Conservation (phyloP, 345 rosid species). For the Adansonia digitata region DNA sequence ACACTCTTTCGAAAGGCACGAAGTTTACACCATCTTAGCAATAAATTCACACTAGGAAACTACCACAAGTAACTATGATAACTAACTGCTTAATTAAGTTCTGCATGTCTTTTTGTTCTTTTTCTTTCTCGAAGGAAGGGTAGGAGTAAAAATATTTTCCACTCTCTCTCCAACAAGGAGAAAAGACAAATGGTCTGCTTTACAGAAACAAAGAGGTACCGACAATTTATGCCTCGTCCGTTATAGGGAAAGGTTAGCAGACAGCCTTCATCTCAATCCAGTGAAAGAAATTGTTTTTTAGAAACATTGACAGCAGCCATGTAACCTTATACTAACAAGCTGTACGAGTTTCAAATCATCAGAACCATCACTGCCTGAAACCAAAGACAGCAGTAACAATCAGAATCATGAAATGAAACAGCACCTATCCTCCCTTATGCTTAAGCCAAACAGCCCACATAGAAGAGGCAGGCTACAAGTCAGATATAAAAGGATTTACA, state of each 20-base stretch:
- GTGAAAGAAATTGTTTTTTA: slow-evolving; percentile 12
- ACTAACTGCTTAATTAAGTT: not conserved
- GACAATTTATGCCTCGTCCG: slow-evolving; percentile 22
- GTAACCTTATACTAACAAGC: slow-evolving; percentile 10
- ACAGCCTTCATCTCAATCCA: slow-evolving; percentile 15
- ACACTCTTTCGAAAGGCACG: too few species aligned
- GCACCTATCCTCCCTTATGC: not conserved
- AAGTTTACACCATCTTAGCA: not conserved
- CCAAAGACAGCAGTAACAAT: not conserved
- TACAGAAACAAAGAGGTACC: slow-evolving; percentile 27
- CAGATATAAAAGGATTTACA: not conserved
- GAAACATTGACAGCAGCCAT: slow-evolving; percentile 16
- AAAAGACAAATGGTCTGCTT: slow-evolving; percentile 17
- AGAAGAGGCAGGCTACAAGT: not conserved
- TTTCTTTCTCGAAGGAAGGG: not conserved
- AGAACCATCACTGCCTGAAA: slow-evolving; percentile 11
- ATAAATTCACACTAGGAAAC: not conserved
- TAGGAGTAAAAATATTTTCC: slow-evolving; percentile 1
- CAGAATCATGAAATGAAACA: not conserved
- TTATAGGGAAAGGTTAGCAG: slow-evolving; percentile 15
- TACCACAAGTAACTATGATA: not conserved
- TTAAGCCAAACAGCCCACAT: not conserved
- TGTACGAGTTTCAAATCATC: not conserved
- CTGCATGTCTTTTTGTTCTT: not conserved
- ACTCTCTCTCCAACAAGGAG: not conserved